These are phyloP conservation scores for Juglanconis juglandina DNA, from an alignment of 2,329 filamentous ascomycete species.

Conservation along the genomic window DNA sequence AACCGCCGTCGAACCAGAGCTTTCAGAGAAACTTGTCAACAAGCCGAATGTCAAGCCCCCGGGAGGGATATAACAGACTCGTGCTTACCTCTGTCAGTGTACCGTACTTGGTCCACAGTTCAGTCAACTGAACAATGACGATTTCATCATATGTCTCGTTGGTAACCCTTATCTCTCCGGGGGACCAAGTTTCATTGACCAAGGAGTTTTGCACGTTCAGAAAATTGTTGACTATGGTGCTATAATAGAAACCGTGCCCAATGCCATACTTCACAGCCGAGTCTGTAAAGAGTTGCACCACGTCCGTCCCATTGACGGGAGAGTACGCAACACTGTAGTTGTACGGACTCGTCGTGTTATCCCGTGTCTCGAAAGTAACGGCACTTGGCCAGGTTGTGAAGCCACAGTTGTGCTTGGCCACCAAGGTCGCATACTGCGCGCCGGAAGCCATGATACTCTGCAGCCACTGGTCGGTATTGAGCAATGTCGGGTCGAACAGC, in stretches of 20 bases:
- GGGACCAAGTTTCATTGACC: slow-evolving; percentile 18
- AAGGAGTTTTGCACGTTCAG: slow-evolving; percentile 24
- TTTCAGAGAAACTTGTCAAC: neutral
- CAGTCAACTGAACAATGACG: slow-evolving; percentile 23
- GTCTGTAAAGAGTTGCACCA: slow-evolving; percentile 24
- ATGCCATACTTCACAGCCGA: slow-evolving; percentile 25
- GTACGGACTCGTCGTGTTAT: slow-evolving; percentile 24
- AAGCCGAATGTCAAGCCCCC: neutral
- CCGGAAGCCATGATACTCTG: slow-evolving; percentile 24
- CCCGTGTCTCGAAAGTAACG: slow-evolving; percentile 23
- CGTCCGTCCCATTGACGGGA: slow-evolving; percentile 23
- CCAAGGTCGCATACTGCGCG: slow-evolving; percentile 28
- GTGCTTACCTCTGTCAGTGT: slow-evolving; percentile 22
- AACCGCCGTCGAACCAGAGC: slow-evolving; percentile 28
- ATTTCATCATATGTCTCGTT: slow-evolving; percentile 24
- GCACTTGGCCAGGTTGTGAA: slow-evolving; percentile 28
- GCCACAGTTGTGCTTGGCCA: slow-evolving; percentile 30
- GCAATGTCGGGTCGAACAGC: slow-evolving; percentile 21
- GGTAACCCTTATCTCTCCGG: slow-evolving; percentile 22
- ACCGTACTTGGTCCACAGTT: slow-evolving; percentile 25
- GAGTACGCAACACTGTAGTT: slow-evolving; percentile 28
- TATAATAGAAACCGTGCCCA: slow-evolving; percentile 30
- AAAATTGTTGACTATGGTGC: slow-evolving; percentile 29
- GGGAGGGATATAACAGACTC: too few relatives aligned
- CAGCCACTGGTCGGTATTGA: slow-evolving; percentile 29